These are phyloP conservation scores for Babesia divergens DNA, from an alignment of 169 alveolate genomes.

Conservation along the genomic window DNA sequence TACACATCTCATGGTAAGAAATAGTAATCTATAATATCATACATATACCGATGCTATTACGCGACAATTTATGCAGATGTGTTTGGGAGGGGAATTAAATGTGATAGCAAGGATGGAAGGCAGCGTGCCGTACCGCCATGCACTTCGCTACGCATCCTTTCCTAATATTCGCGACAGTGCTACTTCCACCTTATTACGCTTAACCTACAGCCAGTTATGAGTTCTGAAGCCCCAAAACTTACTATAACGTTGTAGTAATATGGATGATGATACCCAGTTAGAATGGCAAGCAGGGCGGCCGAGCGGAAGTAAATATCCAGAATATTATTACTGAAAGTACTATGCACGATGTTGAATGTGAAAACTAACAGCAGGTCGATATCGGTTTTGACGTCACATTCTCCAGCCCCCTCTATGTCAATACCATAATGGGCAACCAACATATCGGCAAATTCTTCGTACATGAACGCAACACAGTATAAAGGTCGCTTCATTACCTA, in stretches of 20 bases:
- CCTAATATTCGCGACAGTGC: background rate
- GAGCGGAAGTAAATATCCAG: constrained; percentile 45
- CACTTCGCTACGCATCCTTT: background rate
- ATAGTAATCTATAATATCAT: no score
- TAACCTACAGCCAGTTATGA: background rate
- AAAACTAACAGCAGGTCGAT: constrained; percentile 42
- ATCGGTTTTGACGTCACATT: constrained; percentile 1
- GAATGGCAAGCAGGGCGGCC: constrained; percentile 49
- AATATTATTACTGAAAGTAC: constrained; percentile 16
- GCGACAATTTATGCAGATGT: no score
- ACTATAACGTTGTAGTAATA: constrained; percentile 53
- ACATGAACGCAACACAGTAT: constrained; percentile 81
- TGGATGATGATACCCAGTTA: constrained; percentile 49
- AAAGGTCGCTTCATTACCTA: constrained; percentile 67
- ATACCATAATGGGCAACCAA: constrained; percentile 51
- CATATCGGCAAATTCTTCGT: constrained; percentile 81
- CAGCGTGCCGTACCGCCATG: background rate
- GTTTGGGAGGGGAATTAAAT: background rate
- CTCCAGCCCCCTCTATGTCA: constrained; percentile 21
- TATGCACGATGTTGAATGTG: background rate
- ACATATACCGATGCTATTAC: no score
- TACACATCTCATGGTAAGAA: no score
- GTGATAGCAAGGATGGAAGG: background rate
- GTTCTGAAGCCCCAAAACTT: background rate
- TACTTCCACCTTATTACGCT: background rate